phyloP scores from a whole-genome alignment of 2,329 filamentous ascomycete genomes.

The Colletotrichum sp. region DNA sequence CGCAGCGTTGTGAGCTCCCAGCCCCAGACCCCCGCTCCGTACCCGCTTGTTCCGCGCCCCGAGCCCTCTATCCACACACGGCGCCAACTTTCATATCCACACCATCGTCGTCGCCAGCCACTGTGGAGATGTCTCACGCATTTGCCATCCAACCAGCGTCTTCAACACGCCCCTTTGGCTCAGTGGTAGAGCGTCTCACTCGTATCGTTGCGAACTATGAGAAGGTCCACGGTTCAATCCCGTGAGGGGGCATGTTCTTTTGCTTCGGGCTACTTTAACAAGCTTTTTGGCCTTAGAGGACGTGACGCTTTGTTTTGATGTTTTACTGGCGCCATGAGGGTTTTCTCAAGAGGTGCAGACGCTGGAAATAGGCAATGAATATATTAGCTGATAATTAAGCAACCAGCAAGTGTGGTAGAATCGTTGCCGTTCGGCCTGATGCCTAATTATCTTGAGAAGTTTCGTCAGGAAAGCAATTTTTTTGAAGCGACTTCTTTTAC shows the following conservation, averaged over 20 bases:
- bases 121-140: background rate
- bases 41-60: background rate
- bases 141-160: background rate
- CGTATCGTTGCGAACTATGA: conserved; percentile 1
- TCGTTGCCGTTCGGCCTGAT: background rate
- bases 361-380: background rate
- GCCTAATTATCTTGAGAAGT: background rate
- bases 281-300: background rate
- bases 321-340: background rate
- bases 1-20: background rate
- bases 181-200: conserved; percentile 21
- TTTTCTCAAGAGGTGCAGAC: background rate
- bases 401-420: background rate
- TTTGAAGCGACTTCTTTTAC: background rate
- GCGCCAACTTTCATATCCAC: background rate
- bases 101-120: background rate
- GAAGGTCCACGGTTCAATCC: conserved; percentile 21
- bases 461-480: background rate
- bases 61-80: background rate
- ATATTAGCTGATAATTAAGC: background rate
- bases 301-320: background rate
- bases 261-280: background rate
- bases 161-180: conserved; percentile 6
- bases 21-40: background rate
- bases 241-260: conserved; percentile 12